Percentiles rank a stretch among this genome's conserved stretches.
Conservation (phyloP, 495 filamentous ascomycete species). For the Pyrenula aspistea region DNA sequence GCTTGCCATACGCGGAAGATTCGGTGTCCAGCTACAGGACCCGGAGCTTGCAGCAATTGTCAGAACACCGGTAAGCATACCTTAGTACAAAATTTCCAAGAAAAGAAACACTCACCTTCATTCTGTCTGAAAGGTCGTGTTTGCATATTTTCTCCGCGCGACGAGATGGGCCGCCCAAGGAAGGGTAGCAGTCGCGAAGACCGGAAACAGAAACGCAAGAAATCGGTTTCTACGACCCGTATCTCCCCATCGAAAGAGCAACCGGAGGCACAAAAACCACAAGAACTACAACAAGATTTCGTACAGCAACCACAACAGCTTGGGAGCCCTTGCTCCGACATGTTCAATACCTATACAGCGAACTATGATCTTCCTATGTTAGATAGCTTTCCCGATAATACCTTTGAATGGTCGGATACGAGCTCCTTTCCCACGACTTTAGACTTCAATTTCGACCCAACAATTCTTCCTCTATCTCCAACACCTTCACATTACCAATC, state of each 20-base stretch:
- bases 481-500: background rate
- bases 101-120: no score
- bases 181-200: background rate
- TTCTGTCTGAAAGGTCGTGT: no score
- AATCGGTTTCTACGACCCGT: background rate
- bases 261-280: background rate
- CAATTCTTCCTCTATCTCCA: background rate
- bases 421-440: background rate
- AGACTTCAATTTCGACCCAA: background rate
- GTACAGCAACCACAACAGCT: background rate
- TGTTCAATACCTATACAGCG: background rate
- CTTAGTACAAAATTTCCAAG: no score
- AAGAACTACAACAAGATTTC: background rate
- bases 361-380: background rate
- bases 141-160: background rate
- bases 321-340: background rate
- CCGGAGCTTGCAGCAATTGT: background rate
- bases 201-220: background rate
- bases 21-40: background rate
- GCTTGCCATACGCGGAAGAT: background rate
- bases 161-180: background rate
- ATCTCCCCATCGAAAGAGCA: background rate
- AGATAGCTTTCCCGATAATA: background rate
- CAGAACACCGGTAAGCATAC: background rate
- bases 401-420: background rate